These are phyloP conservation scores for Parafenestella ontariensis DNA, from an alignment of 2,329 filamentous ascomycete genomes.

Conservation along the genomic window DNA sequence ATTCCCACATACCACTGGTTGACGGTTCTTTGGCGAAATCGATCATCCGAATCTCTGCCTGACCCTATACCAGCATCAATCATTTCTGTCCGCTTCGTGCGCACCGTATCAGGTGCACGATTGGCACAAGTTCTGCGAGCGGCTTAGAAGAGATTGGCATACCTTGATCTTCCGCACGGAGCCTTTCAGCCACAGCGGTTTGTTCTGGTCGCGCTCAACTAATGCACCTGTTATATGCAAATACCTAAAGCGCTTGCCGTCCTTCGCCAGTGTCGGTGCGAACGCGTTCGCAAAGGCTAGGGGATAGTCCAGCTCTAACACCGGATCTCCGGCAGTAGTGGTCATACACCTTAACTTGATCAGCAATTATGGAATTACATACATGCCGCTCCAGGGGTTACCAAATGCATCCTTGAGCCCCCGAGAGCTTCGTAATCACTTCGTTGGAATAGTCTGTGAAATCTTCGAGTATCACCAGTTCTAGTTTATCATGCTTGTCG, in stretches of 20 bases:
- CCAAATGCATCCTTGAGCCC: constrained; percentile 23
- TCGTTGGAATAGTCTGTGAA: constrained; percentile 21
- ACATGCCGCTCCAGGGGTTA: constrained; percentile 1
- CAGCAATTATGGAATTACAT: constrained; percentile 4
- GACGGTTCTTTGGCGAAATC: constrained; percentile 12
- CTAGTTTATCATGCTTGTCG: constrained; percentile 12
- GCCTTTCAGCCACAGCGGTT: constrained; percentile 15
- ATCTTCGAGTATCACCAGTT: constrained; percentile 21
- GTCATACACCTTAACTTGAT: constrained; percentile 24
- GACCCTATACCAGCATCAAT: constrained; percentile 7
- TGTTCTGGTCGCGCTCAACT: constrained; percentile 19
- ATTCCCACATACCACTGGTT: constrained; percentile 18
- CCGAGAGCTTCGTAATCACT: constrained; percentile 17
- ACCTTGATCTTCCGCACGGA: constrained; percentile 21
- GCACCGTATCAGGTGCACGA: background rate
- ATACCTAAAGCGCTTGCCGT: constrained; percentile 19
- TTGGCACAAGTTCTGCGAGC: background rate
- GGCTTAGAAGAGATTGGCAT: background rate
- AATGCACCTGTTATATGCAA: constrained; percentile 18
- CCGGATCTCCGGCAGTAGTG: constrained; percentile 17
- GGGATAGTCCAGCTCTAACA: constrained; percentile 19
- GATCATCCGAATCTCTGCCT: constrained; percentile 21
- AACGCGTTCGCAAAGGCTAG: constrained; percentile 22
- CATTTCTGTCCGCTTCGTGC: background rate
- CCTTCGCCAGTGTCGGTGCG: constrained; percentile 6